Conservation (phyloP, 139 green algal species). For the Picochlorum sp. region DNA sequence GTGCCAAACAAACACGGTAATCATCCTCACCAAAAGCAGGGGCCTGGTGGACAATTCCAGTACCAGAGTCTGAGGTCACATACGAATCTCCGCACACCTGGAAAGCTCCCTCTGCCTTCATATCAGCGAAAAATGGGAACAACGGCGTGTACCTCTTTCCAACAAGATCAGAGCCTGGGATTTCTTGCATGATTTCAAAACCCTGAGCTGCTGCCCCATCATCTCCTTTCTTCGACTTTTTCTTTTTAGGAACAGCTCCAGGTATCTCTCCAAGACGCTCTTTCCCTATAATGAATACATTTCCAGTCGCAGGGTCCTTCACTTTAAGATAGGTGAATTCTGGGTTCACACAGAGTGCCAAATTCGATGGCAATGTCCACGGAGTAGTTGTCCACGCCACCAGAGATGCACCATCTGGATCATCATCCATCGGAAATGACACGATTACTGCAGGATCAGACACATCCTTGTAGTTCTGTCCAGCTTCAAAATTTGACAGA, state of each 20-base stretch:
- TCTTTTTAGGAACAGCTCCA: constrained; percentile 72
- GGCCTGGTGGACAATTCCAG: constrained; percentile 91
- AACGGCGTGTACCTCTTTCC: constrained; percentile 81
- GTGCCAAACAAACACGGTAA: constrained; percentile 85
- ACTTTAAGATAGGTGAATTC: constrained; percentile 85
- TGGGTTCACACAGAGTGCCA: constrained; percentile 94
- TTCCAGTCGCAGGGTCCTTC: constrained; percentile 44
- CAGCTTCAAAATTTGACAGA: constrained; percentile 97
- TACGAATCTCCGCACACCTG: constrained; percentile 79
- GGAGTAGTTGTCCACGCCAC: constrained; percentile 99
- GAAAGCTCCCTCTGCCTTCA: constrained; percentile 39
- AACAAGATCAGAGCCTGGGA: constrained; percentile 65
- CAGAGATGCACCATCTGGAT: constrained; percentile 62
- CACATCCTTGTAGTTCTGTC: constrained; percentile 96
- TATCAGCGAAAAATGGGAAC: constrained; percentile 86
- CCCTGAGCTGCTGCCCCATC: constrained; percentile 2
- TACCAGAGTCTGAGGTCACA: constrained; percentile 91
- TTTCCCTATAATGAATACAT: constrained; percentile 87
- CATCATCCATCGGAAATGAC: constrained; percentile 66
- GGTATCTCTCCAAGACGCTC: constrained; percentile 67
- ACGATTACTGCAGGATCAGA: constrained; percentile 67
- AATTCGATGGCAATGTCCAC: constrained; percentile 96
- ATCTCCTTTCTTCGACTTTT: constrained; percentile 46
- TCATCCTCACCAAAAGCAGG: constrained; percentile 98
- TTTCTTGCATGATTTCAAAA: constrained; percentile 65